These are phyloP conservation scores for Discostella stelligera DNA, from an alignment of 352 stramenopile species.

Conservation along the genomic window DNA sequence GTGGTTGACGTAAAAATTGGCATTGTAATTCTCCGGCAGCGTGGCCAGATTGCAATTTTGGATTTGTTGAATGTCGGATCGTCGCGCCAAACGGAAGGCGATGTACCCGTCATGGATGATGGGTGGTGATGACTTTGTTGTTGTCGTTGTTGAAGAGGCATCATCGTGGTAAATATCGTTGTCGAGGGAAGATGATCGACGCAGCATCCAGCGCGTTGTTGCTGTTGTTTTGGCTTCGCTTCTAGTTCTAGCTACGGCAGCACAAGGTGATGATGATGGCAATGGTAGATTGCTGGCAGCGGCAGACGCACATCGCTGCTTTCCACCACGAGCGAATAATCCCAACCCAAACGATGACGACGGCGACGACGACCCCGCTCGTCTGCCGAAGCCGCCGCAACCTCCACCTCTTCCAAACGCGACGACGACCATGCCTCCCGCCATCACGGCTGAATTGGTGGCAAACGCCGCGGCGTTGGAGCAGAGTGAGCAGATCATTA, in stretches of 20 bases:
- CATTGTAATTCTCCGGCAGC: slow-evolving; percentile 86
- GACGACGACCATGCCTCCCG: background rate
- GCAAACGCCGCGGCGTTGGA: slow-evolving; percentile 59
- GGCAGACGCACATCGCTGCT: background rate
- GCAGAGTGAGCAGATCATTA: slow-evolving; percentile 67
- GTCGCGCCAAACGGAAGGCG: slow-evolving; percentile 50
- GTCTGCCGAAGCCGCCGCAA: background rate
- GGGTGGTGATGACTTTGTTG: background rate
- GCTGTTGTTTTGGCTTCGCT: background rate
- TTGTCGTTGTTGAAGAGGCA: background rate
- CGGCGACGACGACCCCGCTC: background rate
- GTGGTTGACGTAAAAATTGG: slow-evolving; percentile 83
- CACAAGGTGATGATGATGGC: background rate
- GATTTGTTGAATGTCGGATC: slow-evolving; percentile 66
- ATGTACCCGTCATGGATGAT: slow-evolving; percentile 33
- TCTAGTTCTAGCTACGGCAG: background rate
- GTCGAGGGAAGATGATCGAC: background rate
- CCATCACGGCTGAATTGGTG: slow-evolving; percentile 4
- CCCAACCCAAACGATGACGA: background rate
- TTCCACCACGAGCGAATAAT: background rate
- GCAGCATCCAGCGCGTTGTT: background rate
- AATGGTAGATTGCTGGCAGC: background rate
- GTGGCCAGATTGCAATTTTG: slow-evolving; percentile 82
- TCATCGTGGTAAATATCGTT: background rate
- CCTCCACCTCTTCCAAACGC: background rate